Conservation (phyloP, 805 yeast genomes). For the Jamesozyma hellenica region DNA sequence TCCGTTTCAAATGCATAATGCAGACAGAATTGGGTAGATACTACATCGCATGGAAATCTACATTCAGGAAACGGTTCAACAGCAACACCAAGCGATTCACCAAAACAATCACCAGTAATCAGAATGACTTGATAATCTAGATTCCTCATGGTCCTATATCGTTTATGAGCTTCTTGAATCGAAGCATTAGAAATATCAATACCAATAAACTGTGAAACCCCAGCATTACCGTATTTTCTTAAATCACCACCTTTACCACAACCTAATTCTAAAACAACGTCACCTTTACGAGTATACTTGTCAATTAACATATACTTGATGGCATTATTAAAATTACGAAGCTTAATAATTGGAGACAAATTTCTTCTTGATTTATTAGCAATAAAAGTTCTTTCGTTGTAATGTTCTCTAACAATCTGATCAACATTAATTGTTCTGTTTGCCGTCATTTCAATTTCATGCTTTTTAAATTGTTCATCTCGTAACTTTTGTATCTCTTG, state of each 20-base stretch:
- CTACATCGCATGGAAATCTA: slow-evolving; percentile 74
- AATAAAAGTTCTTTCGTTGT: slow-evolving; percentile 71
- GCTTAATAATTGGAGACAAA: slow-evolving; percentile 72
- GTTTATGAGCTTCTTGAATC: slow-evolving; percentile 67
- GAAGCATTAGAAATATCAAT: slow-evolving; percentile 87
- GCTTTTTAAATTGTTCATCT: slow-evolving; percentile 28
- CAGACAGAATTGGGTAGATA: slow-evolving; percentile 83
- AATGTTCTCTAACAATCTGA: slow-evolving; percentile 68
- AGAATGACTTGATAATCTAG: slow-evolving; percentile 69
- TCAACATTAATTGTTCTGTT: slow-evolving; percentile 38
- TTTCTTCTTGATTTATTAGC: slow-evolving; percentile 54
- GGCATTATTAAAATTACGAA: slow-evolving; percentile 84
- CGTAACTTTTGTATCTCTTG: slow-evolving; percentile 24
- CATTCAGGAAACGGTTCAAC: slow-evolving; percentile 58
- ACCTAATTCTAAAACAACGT: slow-evolving; percentile 71
- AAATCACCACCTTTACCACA: slow-evolving; percentile 99
- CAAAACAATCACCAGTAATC: slow-evolving; percentile 88
- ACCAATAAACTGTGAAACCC: slow-evolving; percentile 72
- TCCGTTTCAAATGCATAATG: slow-evolving; percentile 93
- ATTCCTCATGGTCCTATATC: slow-evolving; percentile 51
- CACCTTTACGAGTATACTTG: slow-evolving; percentile 46
- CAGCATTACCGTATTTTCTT: slow-evolving; percentile 73
- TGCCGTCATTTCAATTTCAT: slow-evolving; percentile 30
- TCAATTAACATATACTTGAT: slow-evolving; percentile 79
- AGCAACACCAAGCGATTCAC: slow-evolving; percentile 54